Evolutionary conservation across 2,329 filamentous ascomycete genomes (phyloP), one percentile per base, ranked within the genome.

Genomic region (Tolypocladium inflatum): DNA sequence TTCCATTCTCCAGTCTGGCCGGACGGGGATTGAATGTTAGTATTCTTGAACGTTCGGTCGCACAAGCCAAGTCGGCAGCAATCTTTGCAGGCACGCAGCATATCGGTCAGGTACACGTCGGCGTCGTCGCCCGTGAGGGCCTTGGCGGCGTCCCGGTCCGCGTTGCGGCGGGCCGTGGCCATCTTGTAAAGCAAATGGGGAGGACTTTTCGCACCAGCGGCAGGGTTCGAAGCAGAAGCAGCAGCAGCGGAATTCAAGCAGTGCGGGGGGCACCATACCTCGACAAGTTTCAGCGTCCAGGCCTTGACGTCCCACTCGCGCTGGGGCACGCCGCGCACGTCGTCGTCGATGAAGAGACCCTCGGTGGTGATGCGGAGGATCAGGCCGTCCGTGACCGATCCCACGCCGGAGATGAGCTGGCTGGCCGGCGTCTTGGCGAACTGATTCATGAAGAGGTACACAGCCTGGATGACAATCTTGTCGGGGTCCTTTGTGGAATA

Each of bases 231-330:
- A 64, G 75, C 67, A 66, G 41, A 55, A 26, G 74, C 60, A 63
- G 61, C 56, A 39, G 72, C 71, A 65, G 71, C 73, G 64, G 73
- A 70, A 69, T 76, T 76, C 70, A 82, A 76, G 71, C 76, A 83
- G 72, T 87, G 83, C 67, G 83, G 80, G 68, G 85, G 84, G 70
- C 87, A 91, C 84, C 88, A 90, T 78, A 94, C 87, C 82, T 97
- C 94, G 73, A 95, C 85, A 63, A 88, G 78, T 76, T 96, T 97
- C 74, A 99, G 83, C 50, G 91, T 96, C 94, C 94, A 97, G 33
- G 93, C 92, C 74, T 97, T 97, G 69, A 97, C 86, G 71, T 99
- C 94, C 94, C 94, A 99, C 75, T 99, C 94, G 60, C 94, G 86
- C 74, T 97, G 91, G n/a, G 90, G 87, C 19, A 97, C 90, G 61